Percentiles rank a stretch among this genome's conserved stretches.
These are phyloP conservation scores for Plasmodium malariae DNA, from an alignment of 169 alveolate genomes.

Conservation along the genomic window DNA sequence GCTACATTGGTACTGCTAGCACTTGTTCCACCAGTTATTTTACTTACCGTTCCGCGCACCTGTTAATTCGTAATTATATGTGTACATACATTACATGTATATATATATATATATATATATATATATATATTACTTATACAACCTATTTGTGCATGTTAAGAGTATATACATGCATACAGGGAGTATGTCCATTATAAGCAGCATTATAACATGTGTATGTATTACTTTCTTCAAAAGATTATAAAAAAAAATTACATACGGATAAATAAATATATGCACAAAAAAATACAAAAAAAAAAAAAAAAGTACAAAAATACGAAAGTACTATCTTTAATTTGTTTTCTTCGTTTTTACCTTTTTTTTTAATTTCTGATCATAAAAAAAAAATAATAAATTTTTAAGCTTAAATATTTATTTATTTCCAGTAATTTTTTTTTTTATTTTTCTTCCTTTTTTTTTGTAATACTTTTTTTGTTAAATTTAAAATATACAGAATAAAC, in stretches of 20 bases:
- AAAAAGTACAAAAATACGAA: too few species aligned
- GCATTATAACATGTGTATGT: too few species aligned
- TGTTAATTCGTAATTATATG: conserved; percentile 16
- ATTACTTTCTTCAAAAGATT: too few species aligned
- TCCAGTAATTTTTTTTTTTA: neutral
- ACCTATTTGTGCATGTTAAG: too few species aligned
- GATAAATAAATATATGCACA: too few species aligned
- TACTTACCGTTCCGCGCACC: conserved; percentile 41
- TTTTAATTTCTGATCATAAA: neutral
- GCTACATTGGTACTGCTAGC: conserved; percentile 35
- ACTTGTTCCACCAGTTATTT: conserved; percentile 44
- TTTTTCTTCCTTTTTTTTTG: conserved; percentile 25
- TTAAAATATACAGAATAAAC: conserved; percentile 55
- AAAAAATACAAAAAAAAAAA: too few species aligned
- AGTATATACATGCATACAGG: too few species aligned
- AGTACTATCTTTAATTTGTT: too few species aligned
- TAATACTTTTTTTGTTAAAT: conserved; percentile 39
- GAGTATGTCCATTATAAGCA: too few species aligned
- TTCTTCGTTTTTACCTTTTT: neutral
- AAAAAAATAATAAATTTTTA: conserved; percentile 11
- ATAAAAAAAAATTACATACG: too few species aligned
- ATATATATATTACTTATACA: too few species aligned
- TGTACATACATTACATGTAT: conserved; percentile 4
- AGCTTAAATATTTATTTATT: conserved; percentile 13
- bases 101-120: neutral